A percentile compares a stretch with the other conserved stretches of the same genome.
Evolutionary conservation across 495 filamentous ascomycete genomes (phyloP).

Genomic region (Hyaloscypha hepaticicola): DNA sequence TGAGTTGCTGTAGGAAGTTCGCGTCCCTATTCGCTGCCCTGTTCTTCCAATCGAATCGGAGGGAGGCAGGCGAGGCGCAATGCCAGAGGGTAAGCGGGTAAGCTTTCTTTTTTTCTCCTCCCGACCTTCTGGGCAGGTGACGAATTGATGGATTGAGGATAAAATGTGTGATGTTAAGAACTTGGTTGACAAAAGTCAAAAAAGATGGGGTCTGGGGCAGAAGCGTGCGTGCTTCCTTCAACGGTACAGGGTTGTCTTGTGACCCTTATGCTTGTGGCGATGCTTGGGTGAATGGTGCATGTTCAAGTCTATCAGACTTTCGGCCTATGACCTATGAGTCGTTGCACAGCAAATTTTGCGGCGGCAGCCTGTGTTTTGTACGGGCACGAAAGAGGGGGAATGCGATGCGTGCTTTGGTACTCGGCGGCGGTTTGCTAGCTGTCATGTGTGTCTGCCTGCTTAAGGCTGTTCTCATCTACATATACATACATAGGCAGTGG

Average conservation of each 20-base stretch:
- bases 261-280: conserved; percentile 8
- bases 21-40: not conserved
- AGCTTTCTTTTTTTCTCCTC: not conserved
- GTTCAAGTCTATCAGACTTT: not conserved
- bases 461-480: conserved; percentile 23
- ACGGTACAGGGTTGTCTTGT: conserved; percentile 4
- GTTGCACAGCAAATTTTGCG: conserved; percentile 4
- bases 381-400: not conserved
- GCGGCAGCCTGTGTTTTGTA: conserved; percentile 4
- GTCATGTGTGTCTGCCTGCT: conserved; percentile 23
- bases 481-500: conserved; percentile 12
- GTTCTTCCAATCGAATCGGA: not conserved
- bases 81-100: not conserved
- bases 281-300: conserved; percentile 12
- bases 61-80: not conserved
- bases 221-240: not conserved
- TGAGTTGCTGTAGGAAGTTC: not conserved
- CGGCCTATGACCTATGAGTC: not conserved
- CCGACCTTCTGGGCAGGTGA: not conserved
- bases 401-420: not conserved
- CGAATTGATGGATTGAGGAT: not conserved
- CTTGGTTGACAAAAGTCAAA: not conserved
- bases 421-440: not conserved
- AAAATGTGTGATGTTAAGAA: not conserved
- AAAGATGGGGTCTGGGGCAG: not conserved